Evolutionary conservation across 352 stramenopile genomes (phyloP).

Genomic region (Pythium dissotocum): DNA sequence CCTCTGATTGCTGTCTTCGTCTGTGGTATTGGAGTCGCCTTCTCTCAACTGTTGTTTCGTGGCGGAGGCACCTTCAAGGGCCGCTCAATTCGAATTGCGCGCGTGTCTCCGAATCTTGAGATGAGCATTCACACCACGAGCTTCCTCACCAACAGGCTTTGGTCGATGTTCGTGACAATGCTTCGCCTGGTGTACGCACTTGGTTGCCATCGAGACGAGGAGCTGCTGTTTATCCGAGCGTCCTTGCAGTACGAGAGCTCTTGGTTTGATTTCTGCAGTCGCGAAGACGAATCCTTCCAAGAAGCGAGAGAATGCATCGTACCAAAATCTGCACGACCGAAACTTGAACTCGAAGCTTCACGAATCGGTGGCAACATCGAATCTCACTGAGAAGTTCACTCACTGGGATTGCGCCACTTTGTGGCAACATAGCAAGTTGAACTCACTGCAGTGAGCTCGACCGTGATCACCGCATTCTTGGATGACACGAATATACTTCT

Average conservation of each 20-base stretch:
- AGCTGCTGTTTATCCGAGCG: constrained; percentile 8
- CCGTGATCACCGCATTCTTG: too few species aligned
- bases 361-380: too few species aligned
- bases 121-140: not conserved
- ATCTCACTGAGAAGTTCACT: too few species aligned
- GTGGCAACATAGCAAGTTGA: too few species aligned
- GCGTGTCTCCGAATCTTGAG: not conserved
- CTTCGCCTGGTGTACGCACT: constrained; percentile 11
- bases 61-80: not conserved
- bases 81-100: not conserved
- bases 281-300: not conserved
- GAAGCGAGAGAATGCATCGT: not conserved
- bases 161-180: constrained; percentile 5
- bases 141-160: constrained; percentile 2
- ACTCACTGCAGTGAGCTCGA: too few species aligned
- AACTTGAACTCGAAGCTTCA: not conserved
- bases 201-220: not conserved
- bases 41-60: not conserved
- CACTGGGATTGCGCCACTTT: too few species aligned
- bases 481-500: too few species aligned
- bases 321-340: not conserved
- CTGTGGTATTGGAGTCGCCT: not conserved
- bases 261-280: not conserved
- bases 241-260: constrained; percentile 2
- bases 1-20: not conserved